Evolutionary conservation across 2,329 filamentous ascomycete species (phyloP), one percentile per base, ranked within the genome.

Genomic region (Proliferodiscus dingleyae): DNA sequence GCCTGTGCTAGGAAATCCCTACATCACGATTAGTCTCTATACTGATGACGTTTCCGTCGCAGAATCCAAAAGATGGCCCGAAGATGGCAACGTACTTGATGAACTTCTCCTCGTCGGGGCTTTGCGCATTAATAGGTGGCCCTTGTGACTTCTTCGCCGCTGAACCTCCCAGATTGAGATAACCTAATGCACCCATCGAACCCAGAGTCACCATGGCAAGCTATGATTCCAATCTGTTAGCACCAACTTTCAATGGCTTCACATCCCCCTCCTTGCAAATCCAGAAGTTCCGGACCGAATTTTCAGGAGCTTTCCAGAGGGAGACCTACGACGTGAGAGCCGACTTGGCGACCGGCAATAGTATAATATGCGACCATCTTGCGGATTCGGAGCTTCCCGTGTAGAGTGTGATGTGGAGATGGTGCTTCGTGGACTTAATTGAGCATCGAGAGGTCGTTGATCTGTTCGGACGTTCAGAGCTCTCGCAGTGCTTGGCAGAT

Each of bases 91-190:
- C 61, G 41, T 60, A 64, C 62, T 63, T 62, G 47, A 64, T 63
- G 49, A 63, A 64, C 42, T 47, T 62, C 56, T 64, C 62, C 58
- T 64, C 61, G 28, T 64, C 62, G 16, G 59, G 55, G 43, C 61
- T 63, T 44, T 47, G 40, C n/a, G 62, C 62, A 46, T 64, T 64
- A 49, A 64, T 59, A 13, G 62, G 61, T 52, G 62, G 62, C 50
- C 48, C 52, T 44, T 61, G 52, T 10, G 54, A 19, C 45, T 57
- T 57, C 52, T 60, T 55, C 40, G 46, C 54, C 26, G 51, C 52
- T 38, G 54, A 53, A 39, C 61, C 61, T 47, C 59, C 52, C 36
- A 50, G 54, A 16, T 52, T 49, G 22, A 52, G 22, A 22, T 37
- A 37, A 18, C 41, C 41, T 15, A 52, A 15, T 34, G 51, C 54